Conservation (phyloP, 1,284 basidiomycete species). For the Ustanciosporium gigantosporum region DNA sequence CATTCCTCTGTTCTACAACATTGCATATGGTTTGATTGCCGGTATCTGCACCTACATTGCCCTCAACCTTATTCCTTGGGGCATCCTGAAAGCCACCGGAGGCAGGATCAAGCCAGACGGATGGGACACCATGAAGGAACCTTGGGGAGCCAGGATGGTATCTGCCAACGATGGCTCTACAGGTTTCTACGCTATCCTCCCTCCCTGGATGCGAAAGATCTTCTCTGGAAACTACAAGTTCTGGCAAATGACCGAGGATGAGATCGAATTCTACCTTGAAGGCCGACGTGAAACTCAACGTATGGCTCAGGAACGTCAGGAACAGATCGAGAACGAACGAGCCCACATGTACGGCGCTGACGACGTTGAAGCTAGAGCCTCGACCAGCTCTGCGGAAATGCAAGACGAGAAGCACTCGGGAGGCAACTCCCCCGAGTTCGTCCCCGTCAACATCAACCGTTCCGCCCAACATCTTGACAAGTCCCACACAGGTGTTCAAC, state of each 20-base stretch:
- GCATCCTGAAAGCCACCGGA: constrained; percentile 67
- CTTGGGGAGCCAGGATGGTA: constrained; percentile 42
- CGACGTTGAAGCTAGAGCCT: constrained; percentile 32
- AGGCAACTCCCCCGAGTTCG: constrained; percentile 15
- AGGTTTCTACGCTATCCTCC: constrained; percentile 42
- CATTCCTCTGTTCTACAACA: constrained; percentile 65
- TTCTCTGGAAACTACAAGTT: constrained; percentile 48
- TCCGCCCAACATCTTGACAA: constrained; percentile 8
- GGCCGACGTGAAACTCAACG: constrained; percentile 48
- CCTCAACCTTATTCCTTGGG: constrained; percentile 72
- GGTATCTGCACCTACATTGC: constrained; percentile 74
- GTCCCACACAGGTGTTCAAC: too few species aligned
- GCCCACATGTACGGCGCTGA: constrained; percentile 34
- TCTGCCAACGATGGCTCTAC: constrained; percentile 35
- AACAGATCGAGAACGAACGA: constrained; percentile 41
- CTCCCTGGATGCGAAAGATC: constrained; percentile 56
- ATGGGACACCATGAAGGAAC: constrained; percentile 58
- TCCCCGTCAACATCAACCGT: constrained; percentile 16
- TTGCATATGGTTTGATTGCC: constrained; percentile 85
- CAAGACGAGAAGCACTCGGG: constrained; percentile 36
- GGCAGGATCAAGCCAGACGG: constrained; percentile 73
- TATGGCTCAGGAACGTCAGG: constrained; percentile 32
- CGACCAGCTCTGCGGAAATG: constrained; percentile 7
- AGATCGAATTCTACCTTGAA: constrained; percentile 54
- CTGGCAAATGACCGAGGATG: constrained; percentile 55